Percentiles rank a stretch among this genome's conserved stretches.
These are phyloP conservation scores for Coprinopsis marcescibilis DNA, from an alignment of 768 basidiomycete species.

Conservation along the genomic window DNA sequence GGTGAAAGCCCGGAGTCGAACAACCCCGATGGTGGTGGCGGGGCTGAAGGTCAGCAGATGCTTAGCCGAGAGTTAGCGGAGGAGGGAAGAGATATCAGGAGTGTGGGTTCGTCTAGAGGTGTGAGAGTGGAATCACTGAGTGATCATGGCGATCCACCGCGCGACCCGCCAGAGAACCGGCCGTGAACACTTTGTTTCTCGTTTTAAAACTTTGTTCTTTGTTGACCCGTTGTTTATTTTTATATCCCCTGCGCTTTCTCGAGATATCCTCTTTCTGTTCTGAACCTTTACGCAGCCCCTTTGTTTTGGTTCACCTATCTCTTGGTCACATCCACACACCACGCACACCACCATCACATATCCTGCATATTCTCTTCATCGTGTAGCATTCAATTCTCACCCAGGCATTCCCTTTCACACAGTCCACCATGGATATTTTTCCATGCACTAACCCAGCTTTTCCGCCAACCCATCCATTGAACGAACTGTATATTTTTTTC, in stretches of 20 bases:
- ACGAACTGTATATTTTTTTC: background rate
- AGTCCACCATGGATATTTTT: conserved; percentile 1
- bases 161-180: conserved; percentile 1
- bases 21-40: conserved; percentile 18
- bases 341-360: background rate
- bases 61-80: conserved; percentile 76
- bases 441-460: background rate
- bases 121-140: conserved; percentile 70
- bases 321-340: background rate
- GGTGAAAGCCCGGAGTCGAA: conserved; percentile 53
- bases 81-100: conserved; percentile 85
- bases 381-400: background rate
- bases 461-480: background rate
- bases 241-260: conserved; percentile 1
- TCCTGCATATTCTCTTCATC: background rate
- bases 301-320: background rate
- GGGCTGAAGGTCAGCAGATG: conserved; percentile 25
- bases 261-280: conserved; percentile 4
- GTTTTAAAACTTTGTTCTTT: background rate
- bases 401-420: background rate
- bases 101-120: conserved; percentile 74
- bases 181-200: conserved; percentile 4
- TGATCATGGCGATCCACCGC: conserved; percentile 29
- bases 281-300: background rate
- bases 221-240: background rate